Evolutionary conservation across 2,329 filamentous ascomycete species (phyloP).

Genomic region (Fusarium oligoseptatum): DNA sequence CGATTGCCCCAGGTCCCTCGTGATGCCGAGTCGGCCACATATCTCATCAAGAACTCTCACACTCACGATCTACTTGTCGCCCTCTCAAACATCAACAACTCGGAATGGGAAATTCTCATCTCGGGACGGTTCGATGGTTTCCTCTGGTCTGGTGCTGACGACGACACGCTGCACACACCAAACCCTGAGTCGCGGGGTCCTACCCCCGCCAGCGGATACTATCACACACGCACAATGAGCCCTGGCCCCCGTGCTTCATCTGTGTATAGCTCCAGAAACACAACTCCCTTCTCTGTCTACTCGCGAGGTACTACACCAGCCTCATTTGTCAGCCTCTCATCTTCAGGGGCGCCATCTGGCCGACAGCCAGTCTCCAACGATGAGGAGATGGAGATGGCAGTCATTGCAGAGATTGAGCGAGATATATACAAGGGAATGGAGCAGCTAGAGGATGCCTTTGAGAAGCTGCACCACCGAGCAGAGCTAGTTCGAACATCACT

Average conservation of each 20-base stretch:
- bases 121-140: slow-evolving; percentile 97
- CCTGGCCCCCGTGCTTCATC: slow-evolving; percentile 58
- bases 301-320: slow-evolving; percentile 70
- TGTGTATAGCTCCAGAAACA: slow-evolving; percentile 59
- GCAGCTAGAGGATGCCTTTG: slow-evolving; percentile 91
- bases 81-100: slow-evolving; percentile 85
- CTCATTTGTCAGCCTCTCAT: slow-evolving; percentile 71
- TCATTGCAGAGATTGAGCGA: slow-evolving; percentile 89
- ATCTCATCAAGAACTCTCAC: slow-evolving; percentile 83
- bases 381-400: slow-evolving; percentile 92
- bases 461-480: slow-evolving; percentile 87
- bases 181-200: slow-evolving; percentile 65
- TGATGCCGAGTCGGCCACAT: slow-evolving; percentile 88
- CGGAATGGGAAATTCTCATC: slow-evolving; percentile 96
- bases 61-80: slow-evolving; percentile 91
- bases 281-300: slow-evolving; percentile 64
- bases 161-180: slow-evolving; percentile 56
- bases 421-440: slow-evolving; percentile 97
- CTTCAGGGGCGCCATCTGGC: slow-evolving; percentile 57
- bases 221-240: slow-evolving; percentile 55
- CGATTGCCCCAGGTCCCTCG: slow-evolving; percentile 79
- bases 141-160: slow-evolving; percentile 90
- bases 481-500: slow-evolving; percentile 84
- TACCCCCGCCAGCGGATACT: slow-evolving; percentile 66
- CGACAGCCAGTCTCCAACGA: slow-evolving; percentile 83